Base-by-base conservation (phyloP, 257 asterid genomes). In the Nicotiana sylvestris region DNA sequence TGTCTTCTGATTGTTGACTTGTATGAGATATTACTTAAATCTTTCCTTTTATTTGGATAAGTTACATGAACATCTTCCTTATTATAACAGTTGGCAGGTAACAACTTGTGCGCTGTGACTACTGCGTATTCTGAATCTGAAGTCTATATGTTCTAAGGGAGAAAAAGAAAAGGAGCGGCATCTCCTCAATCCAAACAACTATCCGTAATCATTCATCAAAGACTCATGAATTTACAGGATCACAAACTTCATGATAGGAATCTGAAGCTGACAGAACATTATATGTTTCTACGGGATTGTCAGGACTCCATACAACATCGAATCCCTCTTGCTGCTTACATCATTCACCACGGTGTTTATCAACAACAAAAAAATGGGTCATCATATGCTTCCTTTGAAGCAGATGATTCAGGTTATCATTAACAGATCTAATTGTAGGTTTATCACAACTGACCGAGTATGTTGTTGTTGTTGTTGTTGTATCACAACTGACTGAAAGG, bases 21-120 rank as follows among this genome's bases (percentile, higher is more conserved):
- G 77, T 25, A 56, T 21, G 61, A 46, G 21, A 25, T 13, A 72
- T 12, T 46, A 46, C 39, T 72, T 72, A 72, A 46, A 25, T 21
- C 9, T 12, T 72, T 43, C 60, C 21, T 72, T 18, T 17, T 43
- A 21, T 43, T 72, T 46, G 1, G 60, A 12, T 6, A 72, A 6
- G 37, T 21, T 46, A 46, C 61, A 1, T 3, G 61, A 13, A 72
- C 21, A 72, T 46, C 17, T 46, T 25, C 18, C 35, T 43, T 72
- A 6, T 3, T 62, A 3, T 46, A 72, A 25, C 39, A 46, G 25
- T 72, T 1, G 8, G 46, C 61, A 25, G 60, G 25, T 43, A 46
- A 72, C 61, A 46, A 46, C 37, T 72, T 72, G 78, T 21, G 77
- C 78, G 25, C 78, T 46, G 79, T 25, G 18, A 25, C 79, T 72